Evolutionary conservation across 352 stramenopile genomes (phyloP).

Genomic region (Pythium sp.): DNA sequence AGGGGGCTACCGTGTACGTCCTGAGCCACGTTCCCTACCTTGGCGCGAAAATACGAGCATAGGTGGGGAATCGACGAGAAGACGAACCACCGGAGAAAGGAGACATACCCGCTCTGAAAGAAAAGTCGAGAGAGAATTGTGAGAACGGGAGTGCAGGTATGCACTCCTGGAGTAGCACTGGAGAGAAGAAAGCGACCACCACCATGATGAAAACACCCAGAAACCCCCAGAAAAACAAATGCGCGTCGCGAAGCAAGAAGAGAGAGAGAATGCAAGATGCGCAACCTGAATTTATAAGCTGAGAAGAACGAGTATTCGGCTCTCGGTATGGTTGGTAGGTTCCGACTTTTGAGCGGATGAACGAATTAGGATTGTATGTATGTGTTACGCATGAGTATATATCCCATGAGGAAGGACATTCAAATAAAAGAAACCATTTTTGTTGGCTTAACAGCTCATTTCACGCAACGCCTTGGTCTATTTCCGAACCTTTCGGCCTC

Average conservation of each 20-base stretch:
- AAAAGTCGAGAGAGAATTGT: conserved; percentile 13
- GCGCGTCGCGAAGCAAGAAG: neutral
- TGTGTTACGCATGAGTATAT: conserved; percentile 6
- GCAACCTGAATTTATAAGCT: neutral
- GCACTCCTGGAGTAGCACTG: neutral
- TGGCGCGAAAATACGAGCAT: conserved; percentile 59
- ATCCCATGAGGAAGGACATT: conserved; percentile 8
- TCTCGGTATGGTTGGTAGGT: conserved; percentile 5
- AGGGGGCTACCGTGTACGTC: conserved; percentile 46
- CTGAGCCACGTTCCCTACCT: conserved; percentile 62
- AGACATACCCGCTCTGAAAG: conserved; percentile 8
- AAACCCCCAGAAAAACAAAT: neutral
- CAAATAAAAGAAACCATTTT: conserved; percentile 8
- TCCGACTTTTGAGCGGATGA: conserved; percentile 5
- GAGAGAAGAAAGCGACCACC: conserved; percentile 1
- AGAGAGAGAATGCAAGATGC: neutral
- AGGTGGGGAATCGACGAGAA: conserved; percentile 25
- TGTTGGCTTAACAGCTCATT: too few relatives aligned
- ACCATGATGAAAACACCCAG: neutral
- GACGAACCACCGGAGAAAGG: conserved; percentile 14
- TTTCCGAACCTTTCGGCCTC: too few relatives aligned
- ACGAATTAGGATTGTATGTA: conserved; percentile 11
- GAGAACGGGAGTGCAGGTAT: neutral
- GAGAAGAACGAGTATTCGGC: neutral
- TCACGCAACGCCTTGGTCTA: too few relatives aligned